phyloP scores from a whole-genome alignment of 2,329 filamentous ascomycete genomes.

The Trichophyton rubrum region DNA sequence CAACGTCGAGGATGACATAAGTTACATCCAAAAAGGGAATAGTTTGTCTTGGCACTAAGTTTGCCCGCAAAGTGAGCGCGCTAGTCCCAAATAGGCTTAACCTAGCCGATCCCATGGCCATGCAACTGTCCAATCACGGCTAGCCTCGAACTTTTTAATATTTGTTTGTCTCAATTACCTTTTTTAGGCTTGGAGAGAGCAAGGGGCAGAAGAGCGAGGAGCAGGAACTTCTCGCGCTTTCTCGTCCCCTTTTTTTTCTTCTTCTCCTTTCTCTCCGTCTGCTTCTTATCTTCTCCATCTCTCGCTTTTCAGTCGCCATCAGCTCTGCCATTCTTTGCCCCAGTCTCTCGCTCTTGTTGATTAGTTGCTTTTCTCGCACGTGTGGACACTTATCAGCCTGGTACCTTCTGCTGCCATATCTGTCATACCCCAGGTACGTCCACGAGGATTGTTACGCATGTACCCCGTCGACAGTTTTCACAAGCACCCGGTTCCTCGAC shows the following conservation, averaged over 20 bases:
- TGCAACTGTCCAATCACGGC: neutral
- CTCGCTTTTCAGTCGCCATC: neutral
- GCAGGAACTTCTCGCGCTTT: neutral
- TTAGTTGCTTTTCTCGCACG: neutral
- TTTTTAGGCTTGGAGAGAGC: neutral
- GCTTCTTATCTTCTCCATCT: neutral
- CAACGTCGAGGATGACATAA: neutral
- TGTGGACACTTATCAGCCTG: neutral
- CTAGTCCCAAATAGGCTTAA: neutral
- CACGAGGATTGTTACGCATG: constrained; percentile 2
- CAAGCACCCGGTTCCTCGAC: neutral
- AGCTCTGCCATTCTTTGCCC: neutral
- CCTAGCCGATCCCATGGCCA: neutral
- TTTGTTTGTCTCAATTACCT: constrained; percentile 2
- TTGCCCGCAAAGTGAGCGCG: neutral
- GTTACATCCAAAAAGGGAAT: neutral
- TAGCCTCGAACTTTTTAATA: neutral
- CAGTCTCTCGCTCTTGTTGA: neutral
- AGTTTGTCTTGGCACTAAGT: neutral
- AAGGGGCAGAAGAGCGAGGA: neutral
- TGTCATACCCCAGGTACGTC: constrained; percentile 1
- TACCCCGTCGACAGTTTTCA: neutral
- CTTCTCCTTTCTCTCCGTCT: neutral
- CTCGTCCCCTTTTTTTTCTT: neutral
- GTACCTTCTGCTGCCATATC: neutral